Evolutionary conservation across 108 stramenopile genomes (phyloP).

Genomic region (Cyclotella atomus): DNA sequence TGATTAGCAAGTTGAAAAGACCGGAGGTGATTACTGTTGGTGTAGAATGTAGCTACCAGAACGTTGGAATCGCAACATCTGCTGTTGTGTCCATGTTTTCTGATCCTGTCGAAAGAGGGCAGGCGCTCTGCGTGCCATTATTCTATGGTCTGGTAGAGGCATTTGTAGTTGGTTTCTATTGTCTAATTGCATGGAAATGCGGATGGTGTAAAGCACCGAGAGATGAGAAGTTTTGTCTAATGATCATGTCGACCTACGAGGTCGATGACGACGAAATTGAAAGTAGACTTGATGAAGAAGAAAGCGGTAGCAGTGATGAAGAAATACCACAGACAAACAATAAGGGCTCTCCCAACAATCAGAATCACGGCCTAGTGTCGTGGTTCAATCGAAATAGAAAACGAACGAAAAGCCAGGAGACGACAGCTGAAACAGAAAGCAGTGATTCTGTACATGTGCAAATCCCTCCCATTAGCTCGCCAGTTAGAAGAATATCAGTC

Average conservation of each 20-base stretch:
- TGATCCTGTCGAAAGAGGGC: slow-evolving; percentile 55
- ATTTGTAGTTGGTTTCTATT: slow-evolving; percentile 69
- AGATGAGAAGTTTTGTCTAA: slow-evolving; percentile 64
- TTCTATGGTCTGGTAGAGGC: slow-evolving; percentile 80
- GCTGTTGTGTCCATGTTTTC: slow-evolving; percentile 79
- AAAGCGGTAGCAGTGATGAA: background rate
- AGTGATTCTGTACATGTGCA: background rate
- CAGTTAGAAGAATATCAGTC: slow-evolving; percentile 9
- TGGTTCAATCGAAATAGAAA: slow-evolving; percentile 15
- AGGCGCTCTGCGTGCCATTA: slow-evolving; percentile 83
- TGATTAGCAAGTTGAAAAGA: slow-evolving; percentile 47
- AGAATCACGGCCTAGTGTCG: background rate
- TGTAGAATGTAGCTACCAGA: slow-evolving; percentile 89
- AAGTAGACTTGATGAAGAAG: slow-evolving; percentile 4
- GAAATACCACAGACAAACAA: background rate
- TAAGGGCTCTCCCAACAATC: background rate
- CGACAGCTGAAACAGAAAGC: background rate
- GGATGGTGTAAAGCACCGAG: slow-evolving; percentile 85
- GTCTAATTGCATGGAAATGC: slow-evolving; percentile 72
- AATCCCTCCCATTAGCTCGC: slow-evolving; percentile 1
- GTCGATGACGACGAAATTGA: slow-evolving; percentile 39
- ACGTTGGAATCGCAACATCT: slow-evolving; percentile 85
- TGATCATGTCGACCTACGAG: slow-evolving; percentile 70
- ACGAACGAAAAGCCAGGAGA: background rate
- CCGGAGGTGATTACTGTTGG: slow-evolving; percentile 83